Base-by-base conservation (phyloP, 2,329 filamentous ascomycete genomes). In the Thielaviopsis ethacetica region DNA sequence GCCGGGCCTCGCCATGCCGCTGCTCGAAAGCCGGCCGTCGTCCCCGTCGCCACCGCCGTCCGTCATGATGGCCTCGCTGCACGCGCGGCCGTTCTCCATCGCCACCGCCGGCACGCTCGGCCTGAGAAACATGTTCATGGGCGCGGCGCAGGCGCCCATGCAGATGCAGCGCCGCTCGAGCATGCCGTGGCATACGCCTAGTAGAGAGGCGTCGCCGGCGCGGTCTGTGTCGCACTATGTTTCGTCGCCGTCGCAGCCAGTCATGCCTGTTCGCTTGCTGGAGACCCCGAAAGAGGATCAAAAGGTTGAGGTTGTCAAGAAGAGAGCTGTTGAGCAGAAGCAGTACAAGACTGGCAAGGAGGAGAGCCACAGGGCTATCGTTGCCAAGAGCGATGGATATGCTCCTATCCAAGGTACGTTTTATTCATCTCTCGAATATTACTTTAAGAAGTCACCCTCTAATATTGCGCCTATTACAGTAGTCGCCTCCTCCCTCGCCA, bases 81-180 rank as follows among this genome's bases (percentile, higher is more conserved):
- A 64, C 30, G 59, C 60, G 27, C 64, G 63, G 9, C 63, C 62
- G 50, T 61, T 63, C 50, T 62, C 64, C 4, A 57, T 62, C 10
- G 62, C 64, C 10, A 66, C 63, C 5, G 63, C 64, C 5, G 63
- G 63, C 2, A 58, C 62, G 12, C 59, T 66, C 6, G 64, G 65
- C 1, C 62, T 66, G 4, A 26, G 56, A 19, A 53, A 53, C 19
- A 50, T 61, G 49, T 59, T 61, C 15, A 56, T 61, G 44, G 57
- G 54, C 5, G 53, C 53, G n/a, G 49, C 38, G 2, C 58, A 57
- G 22, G 13, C 21, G 6, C 50, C 59, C 17, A 54, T 57, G 17
- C 55, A 57, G 21, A 54, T 57, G 17, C 55, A 57, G 21, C 52
- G 52, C 27, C 49, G 53, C 26, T 56, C 58, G 21, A 59, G 53